Percentiles rank a stretch among this genome's conserved stretches.
These are phyloP conservation scores for Westerdykella ornata DNA, from an alignment of 2,329 filamentous ascomycete genomes.

Conservation along the genomic window DNA sequence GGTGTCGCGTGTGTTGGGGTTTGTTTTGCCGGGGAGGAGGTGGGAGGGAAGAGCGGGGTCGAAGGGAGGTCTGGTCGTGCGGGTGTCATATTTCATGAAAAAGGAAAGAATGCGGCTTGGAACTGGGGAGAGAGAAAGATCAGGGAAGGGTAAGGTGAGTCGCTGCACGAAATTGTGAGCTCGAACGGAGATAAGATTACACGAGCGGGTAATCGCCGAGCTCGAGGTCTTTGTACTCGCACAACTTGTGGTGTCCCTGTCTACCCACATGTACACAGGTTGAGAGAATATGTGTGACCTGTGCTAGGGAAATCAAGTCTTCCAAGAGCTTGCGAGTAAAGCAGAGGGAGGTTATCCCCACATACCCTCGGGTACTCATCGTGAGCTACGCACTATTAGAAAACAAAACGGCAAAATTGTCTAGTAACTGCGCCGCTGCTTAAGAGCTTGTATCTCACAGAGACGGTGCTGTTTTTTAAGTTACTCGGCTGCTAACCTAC, in stretches of 20 bases:
- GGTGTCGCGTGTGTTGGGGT: constrained; percentile 3
- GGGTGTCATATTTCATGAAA: neutral
- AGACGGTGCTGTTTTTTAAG: too few species aligned
- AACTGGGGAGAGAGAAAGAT: neutral
- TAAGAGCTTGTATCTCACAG: too few species aligned
- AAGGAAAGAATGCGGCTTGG: neutral
- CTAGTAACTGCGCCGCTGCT: too few species aligned
- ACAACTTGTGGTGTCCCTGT: too few species aligned
- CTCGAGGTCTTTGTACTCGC: neutral
- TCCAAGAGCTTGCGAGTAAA: too few species aligned
- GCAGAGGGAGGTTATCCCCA: too few species aligned
- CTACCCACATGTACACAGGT: too few species aligned
- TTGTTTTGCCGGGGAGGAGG: constrained; percentile 5
- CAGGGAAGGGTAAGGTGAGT: neutral
- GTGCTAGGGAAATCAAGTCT: too few species aligned
- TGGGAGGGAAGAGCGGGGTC: constrained; percentile 12
- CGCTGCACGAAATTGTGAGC: neutral
- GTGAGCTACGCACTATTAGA: neutral
- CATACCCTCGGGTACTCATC: neutral
- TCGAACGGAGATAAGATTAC: neutral
- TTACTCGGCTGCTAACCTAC: too few species aligned
- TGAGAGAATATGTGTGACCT: too few species aligned
- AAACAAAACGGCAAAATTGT: too few species aligned
- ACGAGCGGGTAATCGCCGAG: neutral
- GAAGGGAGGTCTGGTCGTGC: neutral